Base-by-base conservation (phyloP, 2,329 filamentous ascomycete genomes). In the Stemphylium beticola region DNA sequence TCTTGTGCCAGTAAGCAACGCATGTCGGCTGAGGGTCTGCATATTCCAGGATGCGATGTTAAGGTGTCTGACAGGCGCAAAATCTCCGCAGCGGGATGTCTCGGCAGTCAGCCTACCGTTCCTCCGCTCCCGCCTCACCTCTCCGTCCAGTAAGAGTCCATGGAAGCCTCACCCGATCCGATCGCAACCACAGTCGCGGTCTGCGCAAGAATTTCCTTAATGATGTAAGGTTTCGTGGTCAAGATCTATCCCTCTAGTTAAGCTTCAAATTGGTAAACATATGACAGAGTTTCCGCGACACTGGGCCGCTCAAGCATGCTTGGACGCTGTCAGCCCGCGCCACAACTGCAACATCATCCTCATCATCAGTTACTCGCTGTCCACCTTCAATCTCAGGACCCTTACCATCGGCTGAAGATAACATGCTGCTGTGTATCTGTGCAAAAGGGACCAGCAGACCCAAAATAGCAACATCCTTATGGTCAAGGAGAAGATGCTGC, bases 1-100 rank as follows among this genome's bases (percentile, higher is more conserved):
- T 34, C 26, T 32, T 40, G 34, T 52, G 50, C 44, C 49, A 60
- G 57, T 46, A 49, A 43, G 26, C 12, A 29, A 14, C 37, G 32
- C 20, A 34, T 41, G 43, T 48, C 57, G 53, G 55, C 58, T 58
- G 64, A 58, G 63, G 26, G 10, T 29, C 26, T 2, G 26, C 26
- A 29, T 29, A 29, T 11, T 29, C 9, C 11, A 7, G 26, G 26
- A 29, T 29, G 26, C 10, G 11, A 29, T 29, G 53, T 20, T 31
- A 54, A 43, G 15, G 32, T 36, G 51, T 57, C 52, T 55, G 46
- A 57, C 48, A 55, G 37, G 53, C 41, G 46, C 31, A n/a, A 49
- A 49, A 49, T 52, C 49, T 58, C 63, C 57, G 53, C 57, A 57
- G 62, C 61, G 63, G 65, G 54, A 64, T 61, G 45, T 61, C 63